A percentile compares a stretch with the other conserved stretches of the same genome.
Conservation (phyloP, 352 stramenopile species). For the Thalassiosira hispida region DNA sequence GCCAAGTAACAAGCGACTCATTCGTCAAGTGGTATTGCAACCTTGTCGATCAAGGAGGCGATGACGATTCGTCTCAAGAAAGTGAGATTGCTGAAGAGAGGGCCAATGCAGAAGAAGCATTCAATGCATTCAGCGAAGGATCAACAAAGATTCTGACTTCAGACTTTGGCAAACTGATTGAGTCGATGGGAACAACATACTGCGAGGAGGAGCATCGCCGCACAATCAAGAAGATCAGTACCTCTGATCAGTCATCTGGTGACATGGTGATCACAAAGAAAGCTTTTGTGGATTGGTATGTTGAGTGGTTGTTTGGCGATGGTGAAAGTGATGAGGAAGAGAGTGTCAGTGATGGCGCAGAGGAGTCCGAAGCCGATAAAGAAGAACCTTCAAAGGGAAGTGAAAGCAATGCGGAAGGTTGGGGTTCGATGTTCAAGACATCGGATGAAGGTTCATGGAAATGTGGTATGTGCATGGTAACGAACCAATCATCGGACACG, state of each 20-base stretch:
- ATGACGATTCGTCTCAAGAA: conserved; percentile 64
- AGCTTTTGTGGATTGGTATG: conserved; percentile 85
- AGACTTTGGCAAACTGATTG: conserved; percentile 81
- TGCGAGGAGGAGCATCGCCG: conserved; percentile 81
- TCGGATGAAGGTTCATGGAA: conserved; percentile 80
- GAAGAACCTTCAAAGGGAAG: conserved; percentile 23
- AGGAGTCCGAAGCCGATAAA: conserved; percentile 13
- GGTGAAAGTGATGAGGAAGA: conserved; percentile 67
- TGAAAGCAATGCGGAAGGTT: conserved; percentile 40
- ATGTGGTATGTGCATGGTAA: conserved; percentile 81
- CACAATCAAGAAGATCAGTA: conserved; percentile 73
- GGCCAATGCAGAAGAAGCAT: conserved; percentile 66
- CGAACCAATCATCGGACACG: conserved; percentile 58
- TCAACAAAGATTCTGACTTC: conserved; percentile 43
- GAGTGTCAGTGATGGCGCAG: neutral
- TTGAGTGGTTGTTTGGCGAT: conserved; percentile 83
- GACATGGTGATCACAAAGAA: conserved; percentile 57
- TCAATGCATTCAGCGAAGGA: conserved; percentile 51
- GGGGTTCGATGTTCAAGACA: conserved; percentile 70
- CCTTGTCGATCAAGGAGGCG: conserved; percentile 52
- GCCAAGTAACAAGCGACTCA: conserved; percentile 46
- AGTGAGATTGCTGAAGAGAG: conserved; percentile 78
- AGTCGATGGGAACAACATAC: conserved; percentile 84
- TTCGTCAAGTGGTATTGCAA: conserved; percentile 80
- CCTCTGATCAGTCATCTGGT: conserved; percentile 20